These are phyloP conservation scores for Sporothrix variecibatus DNA, from an alignment of 2,329 filamentous ascomycete species.

Conservation along the genomic window DNA sequence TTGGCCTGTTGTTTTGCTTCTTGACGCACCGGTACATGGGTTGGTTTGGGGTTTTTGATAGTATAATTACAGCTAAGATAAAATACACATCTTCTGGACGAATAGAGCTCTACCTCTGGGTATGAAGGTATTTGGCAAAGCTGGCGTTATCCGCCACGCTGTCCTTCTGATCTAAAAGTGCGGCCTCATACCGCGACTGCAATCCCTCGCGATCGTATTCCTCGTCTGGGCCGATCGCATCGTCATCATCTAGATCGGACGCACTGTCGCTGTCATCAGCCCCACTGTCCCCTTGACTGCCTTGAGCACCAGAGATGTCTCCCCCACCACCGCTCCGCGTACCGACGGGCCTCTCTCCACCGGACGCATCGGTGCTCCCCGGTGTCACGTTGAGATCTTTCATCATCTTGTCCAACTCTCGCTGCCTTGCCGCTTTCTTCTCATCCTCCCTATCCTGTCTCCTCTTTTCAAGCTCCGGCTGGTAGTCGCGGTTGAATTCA, in stretches of 20 bases:
- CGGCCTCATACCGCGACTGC: conserved; percentile 74
- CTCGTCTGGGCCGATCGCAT: conserved; percentile 60
- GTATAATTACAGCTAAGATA: not conserved
- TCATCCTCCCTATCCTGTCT: conserved; percentile 73
- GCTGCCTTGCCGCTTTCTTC: conserved; percentile 70
- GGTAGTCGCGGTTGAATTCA: conserved; percentile 89
- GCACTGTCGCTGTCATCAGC: conserved; percentile 42
- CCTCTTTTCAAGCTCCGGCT: conserved; percentile 82
- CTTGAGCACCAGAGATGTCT: conserved; percentile 20
- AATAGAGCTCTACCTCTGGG: conserved; percentile 37
- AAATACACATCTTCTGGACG: not conserved
- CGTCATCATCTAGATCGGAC: conserved; percentile 56
- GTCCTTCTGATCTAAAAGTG: conserved; percentile 59
- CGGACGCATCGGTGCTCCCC: not conserved
- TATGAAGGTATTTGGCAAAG: conserved; percentile 61
- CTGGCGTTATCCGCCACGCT: conserved; percentile 58
- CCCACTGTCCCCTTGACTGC: conserved; percentile 41
- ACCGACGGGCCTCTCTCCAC: conserved; percentile 37
- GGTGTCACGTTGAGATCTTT: conserved; percentile 69
- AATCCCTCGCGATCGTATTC: conserved; percentile 66
- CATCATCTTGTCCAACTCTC: conserved; percentile 91
- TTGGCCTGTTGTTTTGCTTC: not conserved
- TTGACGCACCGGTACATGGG: not conserved
- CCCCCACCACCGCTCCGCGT: conserved; percentile 28
- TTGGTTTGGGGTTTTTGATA: not conserved